Base-by-base conservation (phyloP, 306 rosid genomes). In the Trifolium subterraneum region DNA sequence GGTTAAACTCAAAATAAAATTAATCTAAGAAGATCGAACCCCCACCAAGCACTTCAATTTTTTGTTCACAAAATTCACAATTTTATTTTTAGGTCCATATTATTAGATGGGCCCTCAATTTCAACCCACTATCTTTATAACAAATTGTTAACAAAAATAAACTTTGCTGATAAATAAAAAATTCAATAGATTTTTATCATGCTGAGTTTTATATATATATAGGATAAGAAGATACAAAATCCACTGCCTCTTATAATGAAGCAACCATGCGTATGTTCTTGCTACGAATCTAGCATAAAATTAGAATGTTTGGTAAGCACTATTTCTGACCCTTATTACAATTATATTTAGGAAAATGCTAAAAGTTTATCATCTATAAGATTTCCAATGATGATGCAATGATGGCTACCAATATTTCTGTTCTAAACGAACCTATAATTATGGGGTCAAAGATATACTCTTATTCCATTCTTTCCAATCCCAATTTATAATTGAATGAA, bases 361-460 rank as follows among this genome's bases (percentile, higher is more conserved):
- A 31, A 88, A 90, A 90, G 91, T 76, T 73, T 78, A 72, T 73
- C 7, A 41, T 77, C 18, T 74, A 50, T 52, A 64, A 81, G 86
- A 88, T 79, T 86, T 81, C 87, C 88, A 88, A 90, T 88, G 91
- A 86, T 90, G 87, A 74, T 76, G 76, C 70, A 86, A 86, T 83
- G 76, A 87, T 88, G 90, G 85, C 68, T 56, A 71, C 79, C 89
- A 84, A 83, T 84, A 81, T 70, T 45, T 81, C 81, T 81, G 64
- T 67, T 84, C 84, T 84, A 84, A 88, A 76, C 85, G 68, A 85
- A 83, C 83, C 79, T 65, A 74, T 81, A 84, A 84, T 83, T 80
- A 79, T 77, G 85, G 38, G 82, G 84, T 70, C 73, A 82, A 85
- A 86, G 81, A 86, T 78, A 79, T 90, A 82, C 84, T 71, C 80